A percentile compares a stretch with the other conserved stretches of the same genome.
phyloP scores from a whole-genome alignment of 2,329 filamentous ascomycete species.

The Mariannaea elegans region DNA sequence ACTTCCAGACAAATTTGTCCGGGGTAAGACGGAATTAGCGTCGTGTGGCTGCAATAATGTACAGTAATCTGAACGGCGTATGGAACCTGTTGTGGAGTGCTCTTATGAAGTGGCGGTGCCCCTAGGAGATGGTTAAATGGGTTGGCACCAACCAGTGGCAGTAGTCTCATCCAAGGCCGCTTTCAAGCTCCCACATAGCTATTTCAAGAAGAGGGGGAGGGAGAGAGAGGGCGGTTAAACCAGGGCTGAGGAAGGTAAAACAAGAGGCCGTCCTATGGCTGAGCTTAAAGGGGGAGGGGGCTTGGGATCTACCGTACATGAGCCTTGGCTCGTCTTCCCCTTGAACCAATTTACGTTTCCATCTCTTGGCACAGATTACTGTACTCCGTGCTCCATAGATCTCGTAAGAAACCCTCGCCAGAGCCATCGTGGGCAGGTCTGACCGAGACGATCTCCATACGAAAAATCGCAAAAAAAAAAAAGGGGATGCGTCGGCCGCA shows the following conservation, averaged over 20 bases:
- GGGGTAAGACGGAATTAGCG: slow-evolving; percentile 16
- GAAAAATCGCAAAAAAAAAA: not conserved
- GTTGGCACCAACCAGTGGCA: not conserved
- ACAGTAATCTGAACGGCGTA: not conserved
- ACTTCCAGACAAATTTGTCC: slow-evolving; percentile 2
- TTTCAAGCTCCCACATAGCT: too few relatives aligned
- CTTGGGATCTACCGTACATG: too few relatives aligned
- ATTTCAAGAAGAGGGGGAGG: not conserved
- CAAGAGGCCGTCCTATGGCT: too few relatives aligned
- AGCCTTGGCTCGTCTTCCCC: too few relatives aligned
- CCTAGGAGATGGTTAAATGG: not conserved
- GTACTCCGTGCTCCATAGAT: too few relatives aligned
- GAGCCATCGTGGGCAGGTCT: not conserved
- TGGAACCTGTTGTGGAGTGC: not conserved
- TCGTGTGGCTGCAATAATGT: not conserved
- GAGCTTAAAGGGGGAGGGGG: too few relatives aligned
- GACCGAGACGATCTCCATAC: not conserved
- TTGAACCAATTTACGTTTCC: not conserved
- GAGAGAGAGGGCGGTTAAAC: not conserved
- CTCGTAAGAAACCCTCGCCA: not conserved
- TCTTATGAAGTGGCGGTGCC: not conserved
- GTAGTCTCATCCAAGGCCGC: too few relatives aligned
- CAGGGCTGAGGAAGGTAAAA: not conserved
- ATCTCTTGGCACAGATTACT: not conserved
- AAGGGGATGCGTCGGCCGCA: not conserved